A percentile compares a stretch with the other conserved stretches of the same genome.
These are phyloP conservation scores for Camellia oleifera DNA, from an alignment of 179 eudicot genomes.

Conservation along the genomic window DNA sequence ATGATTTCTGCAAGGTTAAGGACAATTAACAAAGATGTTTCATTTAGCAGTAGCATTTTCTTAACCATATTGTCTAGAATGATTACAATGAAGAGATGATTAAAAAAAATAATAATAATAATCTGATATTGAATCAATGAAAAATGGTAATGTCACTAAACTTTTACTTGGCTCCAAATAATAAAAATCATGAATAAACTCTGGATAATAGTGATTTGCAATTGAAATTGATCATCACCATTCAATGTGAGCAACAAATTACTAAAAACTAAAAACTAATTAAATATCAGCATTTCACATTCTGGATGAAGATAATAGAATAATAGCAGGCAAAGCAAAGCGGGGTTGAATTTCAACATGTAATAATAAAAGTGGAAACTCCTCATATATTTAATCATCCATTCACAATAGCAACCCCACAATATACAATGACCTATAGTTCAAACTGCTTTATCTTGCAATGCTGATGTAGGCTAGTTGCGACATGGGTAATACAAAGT, in stretches of 20 bases:
- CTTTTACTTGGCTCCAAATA: background rate
- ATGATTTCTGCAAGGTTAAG: conserved; percentile 70
- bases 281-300: background rate
- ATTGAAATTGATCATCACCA: background rate
- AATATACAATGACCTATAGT: background rate
- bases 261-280: background rate
- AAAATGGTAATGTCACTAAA: background rate
- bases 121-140: background rate
- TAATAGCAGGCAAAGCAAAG: background rate
- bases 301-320: background rate
- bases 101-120: background rate
- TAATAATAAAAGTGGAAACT: background rate
- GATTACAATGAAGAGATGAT: background rate
- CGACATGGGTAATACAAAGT: background rate
- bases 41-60: background rate
- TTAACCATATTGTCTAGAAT: background rate
- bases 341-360: background rate
- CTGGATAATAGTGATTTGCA: background rate
- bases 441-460: background rate
- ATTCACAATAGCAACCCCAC: background rate
- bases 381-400: background rate
- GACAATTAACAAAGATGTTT: background rate
- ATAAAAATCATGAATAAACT: background rate
- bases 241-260: background rate
- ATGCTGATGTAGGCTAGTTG: conserved; percentile 6